Evolutionary conservation across 768 basidiomycete genomes (phyloP), one percentile per base, ranked within the genome.

Genomic region (Xerocomellus intermedius): DNA sequence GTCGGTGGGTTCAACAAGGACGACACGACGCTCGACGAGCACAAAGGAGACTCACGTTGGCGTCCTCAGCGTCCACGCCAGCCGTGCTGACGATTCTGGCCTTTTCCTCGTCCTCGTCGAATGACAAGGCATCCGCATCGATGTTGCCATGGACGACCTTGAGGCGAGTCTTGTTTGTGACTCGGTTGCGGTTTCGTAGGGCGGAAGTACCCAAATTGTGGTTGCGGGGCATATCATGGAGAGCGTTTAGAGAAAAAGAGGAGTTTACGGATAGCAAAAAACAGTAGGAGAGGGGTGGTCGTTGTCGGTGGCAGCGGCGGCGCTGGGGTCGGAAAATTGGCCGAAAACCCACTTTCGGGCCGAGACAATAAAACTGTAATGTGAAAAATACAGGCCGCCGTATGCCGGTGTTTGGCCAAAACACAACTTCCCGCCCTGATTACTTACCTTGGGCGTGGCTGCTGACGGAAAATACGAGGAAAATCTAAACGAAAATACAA

Each of bases 161-260:
- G 69, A 94, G 88, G 57, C 90, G 85, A 65, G 89, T 91, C 80
- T 94, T 94, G 79, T 93, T 91, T 71, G 89, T 94, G 76, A 94
- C 87, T 71, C 90, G 86, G 76, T 91, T 91, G 74, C 90, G 86
- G 69, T 91, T 91, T 73, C 91, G 75, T 75, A 89, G 86, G 62
- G 87, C 83, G 57, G 89, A 86, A 64, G 86, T 82, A 74, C 83
- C 85, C 77, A 86, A 74, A 74, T 83, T 83, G 66, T 83, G 85
- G 74, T 84, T 86, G 68, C 88, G 88, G 82, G 88, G 88, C 89
- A 91, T 91, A 72, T 87, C 87, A 90, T 89, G 86, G 85, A 86
- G 78, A 70, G 65, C 69, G 69, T 66, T 64, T 63, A 60, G 64
- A 63, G 63, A 60, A 66, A 70, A 65, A 69, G 59, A 62, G 57